Conservation (phyloP, 345 rosid genomes). For the Xanthoceras sorbifolium region DNA sequence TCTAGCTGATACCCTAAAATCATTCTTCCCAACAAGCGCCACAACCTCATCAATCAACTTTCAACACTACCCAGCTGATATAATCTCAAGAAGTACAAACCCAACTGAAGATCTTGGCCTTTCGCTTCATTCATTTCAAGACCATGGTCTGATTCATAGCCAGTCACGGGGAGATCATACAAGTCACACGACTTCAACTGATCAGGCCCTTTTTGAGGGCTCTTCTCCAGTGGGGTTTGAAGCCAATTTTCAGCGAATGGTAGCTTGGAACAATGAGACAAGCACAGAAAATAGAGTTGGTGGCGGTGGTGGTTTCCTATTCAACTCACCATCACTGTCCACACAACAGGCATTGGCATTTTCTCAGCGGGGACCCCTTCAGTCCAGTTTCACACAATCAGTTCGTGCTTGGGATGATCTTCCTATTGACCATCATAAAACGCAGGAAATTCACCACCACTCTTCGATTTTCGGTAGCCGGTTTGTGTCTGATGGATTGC, state of each 20-base stretch:
- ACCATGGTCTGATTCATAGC: slow-evolving; percentile 32
- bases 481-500: slow-evolving; percentile 57
- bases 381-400: slow-evolving; percentile 68
- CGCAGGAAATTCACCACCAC: slow-evolving; percentile 52
- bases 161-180: slow-evolving; percentile 38
- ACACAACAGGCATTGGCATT: slow-evolving; percentile 41
- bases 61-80: slow-evolving; percentile 54
- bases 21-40: slow-evolving; percentile 67
- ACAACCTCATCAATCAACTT: slow-evolving; percentile 49
- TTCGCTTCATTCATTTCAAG: slow-evolving; percentile 58
- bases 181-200: slow-evolving; percentile 28
- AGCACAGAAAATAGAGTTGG: slow-evolving; percentile 40
- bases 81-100: slow-evolving; percentile 49
- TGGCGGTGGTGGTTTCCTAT: slow-evolving; percentile 37
- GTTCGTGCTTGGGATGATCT: slow-evolving; percentile 62
- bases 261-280: slow-evolving; percentile 46
- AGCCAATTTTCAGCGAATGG: slow-evolving; percentile 50
- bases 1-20: slow-evolving; percentile 54
- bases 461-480: slow-evolving; percentile 45
- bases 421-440: slow-evolving; percentile 43
- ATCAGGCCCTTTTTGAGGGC: slow-evolving; percentile 31
- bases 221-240: slow-evolving; percentile 35
- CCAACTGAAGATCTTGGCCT: slow-evolving; percentile 62
- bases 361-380: slow-evolving; percentile 80
- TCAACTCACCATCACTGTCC: slow-evolving; percentile 38